phyloP scores from a whole-genome alignment of 805 yeast genomes.

The Candida coleopterorum region DNA sequence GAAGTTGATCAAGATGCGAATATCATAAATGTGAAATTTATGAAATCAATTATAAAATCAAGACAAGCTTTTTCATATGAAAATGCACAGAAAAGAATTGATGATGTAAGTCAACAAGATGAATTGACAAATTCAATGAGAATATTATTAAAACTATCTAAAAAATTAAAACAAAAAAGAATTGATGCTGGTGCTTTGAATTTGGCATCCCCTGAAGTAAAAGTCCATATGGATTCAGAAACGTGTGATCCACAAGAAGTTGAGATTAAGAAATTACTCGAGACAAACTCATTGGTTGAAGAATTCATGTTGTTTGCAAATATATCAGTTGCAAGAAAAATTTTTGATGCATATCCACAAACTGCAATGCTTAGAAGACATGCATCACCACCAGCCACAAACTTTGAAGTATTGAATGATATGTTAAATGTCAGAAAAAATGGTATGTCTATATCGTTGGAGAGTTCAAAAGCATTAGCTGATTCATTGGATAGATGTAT shows the following conservation, averaged over 20 bases:
- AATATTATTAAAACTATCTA: slow-evolving; percentile 70
- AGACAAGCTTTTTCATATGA: slow-evolving; percentile 94
- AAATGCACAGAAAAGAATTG: slow-evolving; percentile 87
- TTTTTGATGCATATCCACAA: slow-evolving; percentile 90
- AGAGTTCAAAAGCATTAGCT: slow-evolving; percentile 86
- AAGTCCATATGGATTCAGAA: slow-evolving; percentile 94
- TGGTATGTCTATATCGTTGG: slow-evolving; percentile 68
- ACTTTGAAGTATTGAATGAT: slow-evolving; percentile 84
- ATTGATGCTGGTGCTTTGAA: slow-evolving; percentile 94
- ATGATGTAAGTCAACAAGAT: slow-evolving; percentile 69
- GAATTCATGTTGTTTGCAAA: slow-evolving; percentile 98
- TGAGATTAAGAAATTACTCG: slow-evolving; percentile 81
- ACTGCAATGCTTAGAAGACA: slow-evolving; percentile 98
- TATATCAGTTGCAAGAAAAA: slow-evolving; percentile 90
- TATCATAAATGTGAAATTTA: slow-evolving; percentile 71
- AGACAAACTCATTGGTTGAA: slow-evolving; percentile 93
- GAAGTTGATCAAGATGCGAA: slow-evolving; percentile 84
- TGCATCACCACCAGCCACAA: slow-evolving; percentile 93
- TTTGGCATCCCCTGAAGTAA: slow-evolving; percentile 96
- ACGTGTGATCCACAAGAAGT: slow-evolving; percentile 96
- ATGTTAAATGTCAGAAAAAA: slow-evolving; percentile 76
- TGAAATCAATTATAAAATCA: slow-evolving; percentile 85
- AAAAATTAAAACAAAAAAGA: slow-evolving; percentile 77
- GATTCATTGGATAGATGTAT: slow-evolving; percentile 87
- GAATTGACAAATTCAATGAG: slow-evolving; percentile 90